A percentile compares a stretch with the other conserved stretches of the same genome.
Conservation (phyloP, 176 grass and related monocot genomes). For the Otatea glauca region DNA sequence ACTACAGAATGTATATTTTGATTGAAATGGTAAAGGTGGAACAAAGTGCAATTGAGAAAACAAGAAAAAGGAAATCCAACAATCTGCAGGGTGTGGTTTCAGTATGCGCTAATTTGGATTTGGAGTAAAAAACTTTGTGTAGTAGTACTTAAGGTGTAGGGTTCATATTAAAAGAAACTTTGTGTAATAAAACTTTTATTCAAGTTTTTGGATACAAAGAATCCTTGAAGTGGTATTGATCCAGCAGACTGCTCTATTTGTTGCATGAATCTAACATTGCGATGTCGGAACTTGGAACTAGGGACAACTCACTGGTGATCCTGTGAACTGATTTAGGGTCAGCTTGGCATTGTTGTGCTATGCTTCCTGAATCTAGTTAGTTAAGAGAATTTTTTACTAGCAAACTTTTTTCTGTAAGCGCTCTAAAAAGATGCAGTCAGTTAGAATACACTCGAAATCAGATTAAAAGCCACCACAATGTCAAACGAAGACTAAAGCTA, state of each 20-base stretch:
- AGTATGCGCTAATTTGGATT: neutral
- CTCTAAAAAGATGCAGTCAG: neutral
- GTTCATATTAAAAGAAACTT: neutral
- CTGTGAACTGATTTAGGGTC: neutral
- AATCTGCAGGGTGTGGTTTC: neutral
- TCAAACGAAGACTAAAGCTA: neutral
- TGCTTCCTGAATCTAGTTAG: neutral
- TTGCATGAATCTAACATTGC: constrained; percentile 16
- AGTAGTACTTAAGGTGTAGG: neutral
- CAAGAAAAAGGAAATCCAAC: neutral
- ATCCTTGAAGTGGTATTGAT: neutral
- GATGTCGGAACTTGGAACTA: neutral
- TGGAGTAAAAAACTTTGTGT: constrained; percentile 10
- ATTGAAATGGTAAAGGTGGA: neutral
- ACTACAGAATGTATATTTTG: neutral
- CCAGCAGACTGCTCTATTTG: neutral
- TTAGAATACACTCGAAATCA: neutral
- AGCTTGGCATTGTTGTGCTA: neutral
- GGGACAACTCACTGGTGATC: neutral
- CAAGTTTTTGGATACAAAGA: neutral
- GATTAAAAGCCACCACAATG: neutral
- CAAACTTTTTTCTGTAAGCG: neutral
- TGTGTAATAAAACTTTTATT: neutral
- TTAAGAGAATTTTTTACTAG: neutral
- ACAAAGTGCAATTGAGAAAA: neutral